Base-by-base conservation (phyloP, 305 asterid genomes). In the Caryopteris hybrid region DNA sequence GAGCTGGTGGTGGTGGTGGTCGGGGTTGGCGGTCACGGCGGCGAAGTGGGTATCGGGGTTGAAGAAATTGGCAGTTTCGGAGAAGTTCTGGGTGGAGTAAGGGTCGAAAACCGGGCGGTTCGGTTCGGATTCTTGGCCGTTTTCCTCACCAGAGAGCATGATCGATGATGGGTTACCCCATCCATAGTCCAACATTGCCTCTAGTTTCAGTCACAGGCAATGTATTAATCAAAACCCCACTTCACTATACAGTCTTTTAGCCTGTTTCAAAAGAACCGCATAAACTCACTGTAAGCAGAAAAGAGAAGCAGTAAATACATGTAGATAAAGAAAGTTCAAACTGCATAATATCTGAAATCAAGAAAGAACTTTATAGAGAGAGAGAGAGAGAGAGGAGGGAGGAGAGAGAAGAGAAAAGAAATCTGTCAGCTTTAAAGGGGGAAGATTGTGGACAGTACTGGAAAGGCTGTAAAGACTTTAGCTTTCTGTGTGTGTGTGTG, bases 151-250 rank as follows among this genome's bases (percentile, higher is more conserved):
- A 17, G 90, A 70, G 22, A 88, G 81, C 83, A 91, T 89, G 74
- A 86, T 78, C 69, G 86, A 41, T 0, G 95, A 78, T 50, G 90
- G 91, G 76, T 81, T 89, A 3, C 85, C 95, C 97, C 98, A 90
- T 67, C 84, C 97, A 34, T 90, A 92, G 53, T 87, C 90, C 97
- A 92, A 70, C 98, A 92, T 92, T 68, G 68, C 70, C 50, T 8
- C 70, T 43, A 36, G 25, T 63, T 34, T 38, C 8, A 61, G 41
- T 61, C 60, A 59, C 27, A 4, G 46, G 29, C 66, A 71, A 47
- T 17, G 34, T 50, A 13, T 38, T 8, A 6, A 45, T 33, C 36
- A 22, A 45, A 43, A 31, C 68, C 45, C 45, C 61, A 48, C 53
- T 72, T 54, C 61, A 31, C 43, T 42, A 47, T 54, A 31, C 16